Base-by-base conservation (phyloP, 345 rosid species). In the Erucastrum elatum region DNA sequence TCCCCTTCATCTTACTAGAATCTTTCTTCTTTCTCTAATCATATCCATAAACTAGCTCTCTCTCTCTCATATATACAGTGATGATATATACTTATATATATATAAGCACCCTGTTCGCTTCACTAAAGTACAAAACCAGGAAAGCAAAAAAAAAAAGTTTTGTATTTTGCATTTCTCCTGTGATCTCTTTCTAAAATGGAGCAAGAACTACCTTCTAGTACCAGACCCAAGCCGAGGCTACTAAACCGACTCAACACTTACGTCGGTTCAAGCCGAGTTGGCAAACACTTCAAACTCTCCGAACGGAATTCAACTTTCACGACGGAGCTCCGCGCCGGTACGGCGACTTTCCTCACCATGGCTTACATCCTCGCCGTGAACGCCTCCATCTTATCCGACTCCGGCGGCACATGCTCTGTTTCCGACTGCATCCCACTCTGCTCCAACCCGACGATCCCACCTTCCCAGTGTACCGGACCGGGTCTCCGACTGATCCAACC, bases 341-440 rank as follows among this genome's bases (percentile, higher is more conserved):
- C 98, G 11, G 89, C 98, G 49, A 92, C 94, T 60, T 94, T 94
- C 31, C 90, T 94, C 41, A 94, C 98, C 87, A 90, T 94, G 98
- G 98, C 98, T 35, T 94, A 94, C 68, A 94, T 94, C 81, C 89
- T 94, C 63, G 98, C 98, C 62, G 98, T 94, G 56, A 94, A 94
- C 87, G 98, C 98, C 46, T 92, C 97, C 21, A 94, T 94, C 84
- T 87, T 94, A 49, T 53, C 97, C 15, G 98, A 94, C 80, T 90
- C 95, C 34, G 98, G 98, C 37, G 98, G 95, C 34, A 82, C 98
- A 11, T 94, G 98, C 87, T 85, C 87, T 66, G 97, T 94, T 58
- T 76, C 93, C 4, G 98, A 94, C 58, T 94, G 98, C 66, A 41
- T 94, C 21, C 90, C 89, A 0, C 90, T 94, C 71, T 94, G 98